These are phyloP conservation scores for Leishmania mexicana DNA, from an alignment of 208 protist species.

Conservation along the genomic window DNA sequence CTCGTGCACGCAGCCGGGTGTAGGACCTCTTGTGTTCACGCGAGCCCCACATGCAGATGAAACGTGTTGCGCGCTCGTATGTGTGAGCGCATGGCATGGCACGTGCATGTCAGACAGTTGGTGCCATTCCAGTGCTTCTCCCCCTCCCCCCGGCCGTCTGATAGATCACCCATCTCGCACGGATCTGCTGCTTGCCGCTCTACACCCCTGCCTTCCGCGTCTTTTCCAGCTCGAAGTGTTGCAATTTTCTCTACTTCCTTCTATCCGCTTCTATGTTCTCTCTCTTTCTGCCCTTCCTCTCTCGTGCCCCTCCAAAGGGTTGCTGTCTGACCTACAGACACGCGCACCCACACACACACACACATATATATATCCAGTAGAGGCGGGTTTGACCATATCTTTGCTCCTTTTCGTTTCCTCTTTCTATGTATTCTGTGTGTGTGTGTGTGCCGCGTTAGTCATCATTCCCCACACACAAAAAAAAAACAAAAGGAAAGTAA, in stretches of 20 bases:
- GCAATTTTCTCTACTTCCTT: not conserved
- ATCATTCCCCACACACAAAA: too few species aligned
- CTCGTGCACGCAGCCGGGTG: not conserved
- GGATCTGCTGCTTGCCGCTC: not conserved
- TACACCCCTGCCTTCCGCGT: not conserved
- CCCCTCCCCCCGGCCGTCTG: not conserved
- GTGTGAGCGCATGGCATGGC: not conserved
- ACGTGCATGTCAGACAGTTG: not conserved
- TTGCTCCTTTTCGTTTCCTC: too few species aligned
- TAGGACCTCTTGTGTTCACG: not conserved
- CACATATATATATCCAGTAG: too few species aligned
- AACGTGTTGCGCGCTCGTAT: not conserved
- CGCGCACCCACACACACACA: not conserved
- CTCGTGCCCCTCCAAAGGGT: not conserved
- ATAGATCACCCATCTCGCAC: not conserved
- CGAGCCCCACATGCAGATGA: not conserved
- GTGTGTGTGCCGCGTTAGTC: too few species aligned
- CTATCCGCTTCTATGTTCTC: not conserved
- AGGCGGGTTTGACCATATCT: too few species aligned
- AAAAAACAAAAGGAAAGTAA: too few species aligned
- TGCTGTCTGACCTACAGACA: not conserved
- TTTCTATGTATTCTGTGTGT: too few species aligned
- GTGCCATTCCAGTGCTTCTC: not conserved
- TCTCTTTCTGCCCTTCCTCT: not conserved
- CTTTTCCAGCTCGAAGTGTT: not conserved